Evolutionary conservation across 345 rosid species (phyloP).

Genomic region (Arabis hirsuta): DNA sequence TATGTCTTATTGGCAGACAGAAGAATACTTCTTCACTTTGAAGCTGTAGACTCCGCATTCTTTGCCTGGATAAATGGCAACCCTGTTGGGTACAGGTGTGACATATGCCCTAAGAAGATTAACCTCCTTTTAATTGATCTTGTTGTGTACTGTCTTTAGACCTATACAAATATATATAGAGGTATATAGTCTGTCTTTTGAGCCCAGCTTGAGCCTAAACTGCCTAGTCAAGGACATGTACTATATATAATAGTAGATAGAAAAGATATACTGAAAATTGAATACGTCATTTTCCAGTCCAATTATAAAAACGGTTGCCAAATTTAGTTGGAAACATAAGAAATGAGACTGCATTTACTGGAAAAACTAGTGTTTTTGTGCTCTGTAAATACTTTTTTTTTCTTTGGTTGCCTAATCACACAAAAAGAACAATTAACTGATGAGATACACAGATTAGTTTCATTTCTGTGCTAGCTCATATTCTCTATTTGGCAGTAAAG

Average conservation of each 20-base stretch:
- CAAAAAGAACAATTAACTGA: not conserved
- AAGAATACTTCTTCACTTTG: slow-evolving; percentile 92
- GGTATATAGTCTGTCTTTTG: slow-evolving; percentile 1
- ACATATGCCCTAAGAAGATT: slow-evolving; percentile 16
- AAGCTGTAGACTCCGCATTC: slow-evolving; percentile 97
- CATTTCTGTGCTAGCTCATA: slow-evolving; percentile 9
- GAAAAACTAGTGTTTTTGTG: slow-evolving; percentile 11
- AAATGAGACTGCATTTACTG: not conserved
- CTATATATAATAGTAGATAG: not conserved
- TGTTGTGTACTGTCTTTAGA: slow-evolving; percentile 7
- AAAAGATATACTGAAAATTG: not conserved
- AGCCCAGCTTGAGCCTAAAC: slow-evolving; percentile 16
- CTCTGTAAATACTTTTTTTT: slow-evolving; percentile 7
- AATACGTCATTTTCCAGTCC: not conserved
- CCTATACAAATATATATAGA: slow-evolving; percentile 7
- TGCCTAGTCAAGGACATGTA: slow-evolving; percentile 8
- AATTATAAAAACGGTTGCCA: not conserved
- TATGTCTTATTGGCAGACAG: slow-evolving; percentile 63
- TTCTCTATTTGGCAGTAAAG: slow-evolving; percentile 16
- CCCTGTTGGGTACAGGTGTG: slow-evolving; percentile 89
- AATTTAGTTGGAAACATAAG: slow-evolving; percentile 5
- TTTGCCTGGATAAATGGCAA: slow-evolving; percentile 90
- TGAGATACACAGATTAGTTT: slow-evolving; percentile 8
- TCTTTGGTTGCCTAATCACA: slow-evolving; percentile 19
- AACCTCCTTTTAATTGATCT: slow-evolving; percentile 11